phyloP scores from a whole-genome alignment of 2,329 filamentous ascomycete species.

The Ambrosiella beaveri region DNA sequence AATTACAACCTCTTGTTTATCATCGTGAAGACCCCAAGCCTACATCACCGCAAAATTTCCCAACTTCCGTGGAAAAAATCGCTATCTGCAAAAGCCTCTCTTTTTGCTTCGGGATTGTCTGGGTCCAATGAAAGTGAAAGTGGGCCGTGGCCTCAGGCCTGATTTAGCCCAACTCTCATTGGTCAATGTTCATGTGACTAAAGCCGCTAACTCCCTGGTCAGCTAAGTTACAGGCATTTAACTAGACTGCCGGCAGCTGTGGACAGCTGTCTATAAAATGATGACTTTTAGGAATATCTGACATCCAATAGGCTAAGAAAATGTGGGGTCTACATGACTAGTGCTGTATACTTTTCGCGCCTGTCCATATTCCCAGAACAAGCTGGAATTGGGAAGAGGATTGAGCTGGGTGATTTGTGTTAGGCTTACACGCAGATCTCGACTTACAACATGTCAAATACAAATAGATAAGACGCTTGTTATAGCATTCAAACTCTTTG shows the following conservation, averaged over 20 bases:
- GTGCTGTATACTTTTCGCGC: neutral
- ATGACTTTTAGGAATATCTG: conserved; percentile 12
- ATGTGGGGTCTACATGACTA: conserved; percentile 1
- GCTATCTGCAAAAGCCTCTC: conserved; percentile 3
- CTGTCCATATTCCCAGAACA: neutral
- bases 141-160: conserved; percentile 13
- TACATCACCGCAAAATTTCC: neutral
- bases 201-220: neutral
- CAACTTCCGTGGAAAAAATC: neutral
- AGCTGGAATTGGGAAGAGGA: neutral
- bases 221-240: neutral
- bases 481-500: too few relatives aligned
- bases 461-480: too few relatives aligned
- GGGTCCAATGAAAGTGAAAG: conserved; percentile 12
- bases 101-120: conserved; percentile 6
- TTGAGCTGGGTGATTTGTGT: neutral
- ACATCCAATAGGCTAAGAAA: conserved; percentile 11
- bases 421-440: neutral
- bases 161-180: conserved; percentile 15
- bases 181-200: conserved; percentile 13
- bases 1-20: neutral
- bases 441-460: too few relatives aligned
- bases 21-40: neutral
- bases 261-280: neutral
- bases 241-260: conserved; percentile 2